Conservation (phyloP, 1,284 basidiomycete genomes). For the Ceratobasidium sp. region DNA sequence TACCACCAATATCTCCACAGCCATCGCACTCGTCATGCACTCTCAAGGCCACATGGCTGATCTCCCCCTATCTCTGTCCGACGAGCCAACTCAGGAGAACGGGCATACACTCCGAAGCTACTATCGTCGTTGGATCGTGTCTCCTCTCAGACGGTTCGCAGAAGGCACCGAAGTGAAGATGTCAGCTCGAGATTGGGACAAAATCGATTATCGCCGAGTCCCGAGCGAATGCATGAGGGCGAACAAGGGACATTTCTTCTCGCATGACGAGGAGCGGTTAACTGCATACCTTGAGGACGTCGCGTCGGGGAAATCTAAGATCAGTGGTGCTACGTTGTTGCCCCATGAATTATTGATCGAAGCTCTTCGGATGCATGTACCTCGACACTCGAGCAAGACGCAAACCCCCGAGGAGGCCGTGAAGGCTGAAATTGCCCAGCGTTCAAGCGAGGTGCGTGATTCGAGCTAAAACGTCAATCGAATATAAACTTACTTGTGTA, state of each 20-base stretch:
- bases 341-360: constrained; percentile 69
- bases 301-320: constrained; percentile 65
- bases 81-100: constrained; percentile 52
- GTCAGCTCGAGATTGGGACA: constrained; percentile 70
- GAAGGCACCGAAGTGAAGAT: constrained; percentile 72
- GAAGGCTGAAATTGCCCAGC: constrained; percentile 28
- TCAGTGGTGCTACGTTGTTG: constrained; percentile 72
- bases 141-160: constrained; percentile 65
- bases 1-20: constrained; percentile 72
- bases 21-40: constrained; percentile 69
- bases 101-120: constrained; percentile 64
- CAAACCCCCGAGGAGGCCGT: constrained; percentile 18
- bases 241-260: constrained; percentile 67
- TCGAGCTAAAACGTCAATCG: not conserved
- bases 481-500: not conserved
- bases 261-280: constrained; percentile 71
- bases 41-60: constrained; percentile 53
- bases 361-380: constrained; percentile 51
- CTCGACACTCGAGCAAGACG: not conserved
- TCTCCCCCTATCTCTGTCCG: constrained; percentile 53
- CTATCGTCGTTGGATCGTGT: constrained; percentile 69
- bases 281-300: constrained; percentile 68
- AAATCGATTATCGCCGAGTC: constrained; percentile 62
- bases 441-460: constrained; percentile 41
- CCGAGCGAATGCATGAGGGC: constrained; percentile 71